phyloP scores from a whole-genome alignment of 1,284 basidiomycete species.

The Trichosporon coremiiforme region DNA sequence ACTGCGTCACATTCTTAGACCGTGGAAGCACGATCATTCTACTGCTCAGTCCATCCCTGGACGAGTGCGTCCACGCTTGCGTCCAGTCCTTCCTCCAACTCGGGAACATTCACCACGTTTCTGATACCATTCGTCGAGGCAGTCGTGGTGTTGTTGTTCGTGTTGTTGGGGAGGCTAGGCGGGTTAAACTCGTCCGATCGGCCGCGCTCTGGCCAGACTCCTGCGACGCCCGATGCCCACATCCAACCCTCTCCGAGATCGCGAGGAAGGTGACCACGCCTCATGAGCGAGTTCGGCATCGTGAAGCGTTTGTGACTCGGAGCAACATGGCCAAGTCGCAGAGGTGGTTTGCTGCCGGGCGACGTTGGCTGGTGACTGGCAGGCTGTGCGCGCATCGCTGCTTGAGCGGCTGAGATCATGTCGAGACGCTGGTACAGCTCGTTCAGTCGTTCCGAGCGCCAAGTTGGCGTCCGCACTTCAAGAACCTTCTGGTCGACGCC shows the following conservation, averaged over 20 bases:
- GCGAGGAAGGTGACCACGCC: conserved; percentile 35
- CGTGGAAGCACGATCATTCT: neutral
- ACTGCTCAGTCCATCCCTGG: conserved; percentile 27
- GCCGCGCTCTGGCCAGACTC: conserved; percentile 27
- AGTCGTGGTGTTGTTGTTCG: neutral
- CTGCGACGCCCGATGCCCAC: conserved; percentile 35
- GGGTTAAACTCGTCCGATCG: neutral
- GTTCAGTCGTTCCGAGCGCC: conserved; percentile 49
- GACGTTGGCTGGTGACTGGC: conserved; percentile 24
- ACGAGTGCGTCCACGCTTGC: conserved; percentile 28
- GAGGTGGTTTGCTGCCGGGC: conserved; percentile 5
- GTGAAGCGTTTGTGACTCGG: conserved; percentile 42
- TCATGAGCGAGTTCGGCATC: conserved; percentile 30
- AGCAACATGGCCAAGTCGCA: conserved; percentile 42
- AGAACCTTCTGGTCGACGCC: conserved; percentile 67
- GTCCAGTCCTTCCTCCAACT: conserved; percentile 22
- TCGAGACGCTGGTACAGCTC: conserved; percentile 46
- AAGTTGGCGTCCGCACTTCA: conserved; percentile 64
- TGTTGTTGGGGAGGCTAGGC: neutral
- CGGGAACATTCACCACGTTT: conserved; percentile 5
- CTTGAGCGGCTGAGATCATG: conserved; percentile 33
- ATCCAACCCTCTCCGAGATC: conserved; percentile 40
- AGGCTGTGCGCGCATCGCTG: conserved; percentile 33
- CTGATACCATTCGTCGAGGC: neutral
- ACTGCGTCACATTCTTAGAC: neutral